A percentile compares a stretch with the other conserved stretches of the same genome.
Evolutionary conservation across 768 basidiomycete genomes (phyloP).

Genomic region (Tubosaeta sp.): DNA sequence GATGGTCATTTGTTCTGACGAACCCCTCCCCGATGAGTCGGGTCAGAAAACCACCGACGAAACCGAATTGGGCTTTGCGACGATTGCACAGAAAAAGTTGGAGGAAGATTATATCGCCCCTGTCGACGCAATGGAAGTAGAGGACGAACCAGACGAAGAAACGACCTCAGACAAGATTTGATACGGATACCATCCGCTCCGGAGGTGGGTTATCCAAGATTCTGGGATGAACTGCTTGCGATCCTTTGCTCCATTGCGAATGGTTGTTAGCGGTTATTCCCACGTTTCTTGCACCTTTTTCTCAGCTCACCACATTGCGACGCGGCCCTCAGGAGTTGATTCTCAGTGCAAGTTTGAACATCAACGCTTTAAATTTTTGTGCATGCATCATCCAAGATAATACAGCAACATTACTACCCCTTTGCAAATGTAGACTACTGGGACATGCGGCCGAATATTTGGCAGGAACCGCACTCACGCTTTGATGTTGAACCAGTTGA

Average conservation of each 20-base stretch:
- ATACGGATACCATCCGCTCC: slow-evolving; percentile 1
- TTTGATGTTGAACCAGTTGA: too few species aligned
- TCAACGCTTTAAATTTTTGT: not conserved
- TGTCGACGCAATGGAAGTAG: slow-evolving; percentile 12
- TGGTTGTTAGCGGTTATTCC: slow-evolving; percentile 30
- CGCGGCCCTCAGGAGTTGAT: not conserved
- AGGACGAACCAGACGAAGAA: slow-evolving; percentile 19
- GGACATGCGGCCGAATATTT: too few species aligned
- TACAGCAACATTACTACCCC: not conserved
- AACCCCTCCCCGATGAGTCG: slow-evolving; percentile 16
- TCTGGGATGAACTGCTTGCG: slow-evolving; percentile 31
- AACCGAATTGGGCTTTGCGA: slow-evolving; percentile 49
- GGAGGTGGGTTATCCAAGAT: slow-evolving; percentile 14
- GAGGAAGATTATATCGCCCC: slow-evolving; percentile 20
- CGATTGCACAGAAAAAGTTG: slow-evolving; percentile 34
- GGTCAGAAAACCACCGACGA: slow-evolving; percentile 35
- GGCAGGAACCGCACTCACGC: too few species aligned
- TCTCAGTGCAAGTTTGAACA: not conserved
- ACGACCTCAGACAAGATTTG: not conserved
- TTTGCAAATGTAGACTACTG: not conserved
- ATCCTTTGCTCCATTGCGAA: slow-evolving; percentile 30
- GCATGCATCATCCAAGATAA: not conserved
- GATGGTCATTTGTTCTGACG: slow-evolving; percentile 16
- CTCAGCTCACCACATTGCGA: slow-evolving; percentile 5
- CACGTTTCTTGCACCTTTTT: slow-evolving; percentile 17